Base-by-base conservation (phyloP, 176 grass and related monocot species). In the Hordeum marinum region DNA sequence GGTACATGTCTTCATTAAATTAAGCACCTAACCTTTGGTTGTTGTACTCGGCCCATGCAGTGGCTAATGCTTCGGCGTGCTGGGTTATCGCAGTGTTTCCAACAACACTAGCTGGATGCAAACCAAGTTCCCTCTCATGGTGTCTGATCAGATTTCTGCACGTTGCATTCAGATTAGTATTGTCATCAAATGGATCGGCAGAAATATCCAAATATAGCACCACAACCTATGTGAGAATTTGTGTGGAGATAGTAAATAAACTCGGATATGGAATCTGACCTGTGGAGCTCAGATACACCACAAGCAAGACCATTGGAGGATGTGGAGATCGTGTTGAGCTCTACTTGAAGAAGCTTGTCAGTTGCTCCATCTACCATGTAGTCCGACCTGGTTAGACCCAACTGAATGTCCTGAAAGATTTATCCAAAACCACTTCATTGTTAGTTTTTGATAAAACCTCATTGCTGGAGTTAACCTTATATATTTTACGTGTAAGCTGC, bases 281-380 rank as follows among this genome's bases (percentile, higher is more conserved):
- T 90, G 52, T 93, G 91, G 80, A 93, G 91, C 78, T 93, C 82
- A 40, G 82, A 88, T 68, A 93, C 82, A 25, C 86, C 67, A 3
- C 82, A 93, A 83, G 85, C 87, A 35, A 93, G 91, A 74, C 91
- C 91, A 24, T 87, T 77, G 14, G 89, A 93, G 31, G 88, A 93
- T 12, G 88, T 90, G 34, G 91, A 93, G 75, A 90, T 90, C 5
- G 88, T 93, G 82, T 93, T 93, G 21, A 93, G 88, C 80, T 93
- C 91, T 27, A 90, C 87, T 88, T 93, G 91, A 58, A 93, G 84
- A 83, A 93, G 88, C 46, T 66, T 66, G 39, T 83, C 78, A 7
- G 88, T 90, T 80, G 80, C 83, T 50, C 73, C 60, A 86, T 93
- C 91, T 36, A 93, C 13, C 91, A 93, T 90, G 81, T 90, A 93